Percentiles rank a stretch among this genome's conserved stretches.
Conservation (phyloP, 345 rosid genomes). For the Angophora floribunda region DNA sequence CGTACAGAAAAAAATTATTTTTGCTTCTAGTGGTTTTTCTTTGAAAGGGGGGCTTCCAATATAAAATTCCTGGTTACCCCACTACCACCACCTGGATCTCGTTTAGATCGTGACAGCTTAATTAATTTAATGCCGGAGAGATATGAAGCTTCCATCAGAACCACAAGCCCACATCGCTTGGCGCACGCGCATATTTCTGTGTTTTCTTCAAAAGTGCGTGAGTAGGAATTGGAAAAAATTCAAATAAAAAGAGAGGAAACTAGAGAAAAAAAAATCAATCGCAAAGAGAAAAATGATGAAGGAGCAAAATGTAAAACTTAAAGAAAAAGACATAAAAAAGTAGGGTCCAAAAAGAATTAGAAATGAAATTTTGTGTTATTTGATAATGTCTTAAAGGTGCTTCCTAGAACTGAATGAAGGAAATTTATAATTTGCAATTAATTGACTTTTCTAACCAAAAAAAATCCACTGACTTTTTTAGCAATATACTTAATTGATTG, state of each 20-base stretch:
- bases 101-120: not conserved
- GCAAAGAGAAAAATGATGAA: not conserved
- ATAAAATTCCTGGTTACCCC: not conserved
- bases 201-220: not conserved
- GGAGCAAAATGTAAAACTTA: not conserved
- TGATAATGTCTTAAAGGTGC: not conserved
- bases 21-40: not conserved
- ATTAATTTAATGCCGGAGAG: not conserved
- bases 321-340: not conserved
- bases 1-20: not conserved
- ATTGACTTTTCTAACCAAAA: not conserved
- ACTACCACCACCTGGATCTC: not conserved
- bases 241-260: not conserved
- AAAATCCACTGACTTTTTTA: not conserved
- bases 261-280: not conserved
- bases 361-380: not conserved
- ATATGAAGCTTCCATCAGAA: not conserved
- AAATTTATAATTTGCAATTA: not conserved
- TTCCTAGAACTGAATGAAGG: not conserved
- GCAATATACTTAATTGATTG: not conserved
- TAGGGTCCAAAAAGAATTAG: not conserved
- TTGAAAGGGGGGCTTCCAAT: not conserved
- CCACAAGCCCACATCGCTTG: not conserved
- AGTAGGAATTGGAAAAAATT: not conserved
- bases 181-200: not conserved